phyloP scores from a whole-genome alignment of 2,329 filamentous ascomycete genomes.

The Mariannaea elegans region DNA sequence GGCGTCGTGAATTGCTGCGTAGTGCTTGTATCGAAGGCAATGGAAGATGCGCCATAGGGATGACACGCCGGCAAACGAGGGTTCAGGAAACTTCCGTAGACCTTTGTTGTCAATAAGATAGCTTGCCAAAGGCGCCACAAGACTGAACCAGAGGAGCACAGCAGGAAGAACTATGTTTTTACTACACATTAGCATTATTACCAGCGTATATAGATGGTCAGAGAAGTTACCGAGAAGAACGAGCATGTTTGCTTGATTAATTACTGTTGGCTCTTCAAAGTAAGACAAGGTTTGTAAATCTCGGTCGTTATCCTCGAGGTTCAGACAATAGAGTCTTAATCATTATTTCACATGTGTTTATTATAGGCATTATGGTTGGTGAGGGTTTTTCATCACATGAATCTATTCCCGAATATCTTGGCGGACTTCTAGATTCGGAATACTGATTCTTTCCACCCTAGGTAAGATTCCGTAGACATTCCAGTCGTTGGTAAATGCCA shows the following conservation, averaged over 20 bases:
- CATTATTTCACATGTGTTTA: too few species aligned
- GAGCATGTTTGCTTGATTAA: neutral
- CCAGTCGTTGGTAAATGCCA: neutral
- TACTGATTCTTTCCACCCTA: neutral
- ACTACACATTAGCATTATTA: neutral
- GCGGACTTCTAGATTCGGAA: neutral
- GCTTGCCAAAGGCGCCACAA: neutral
- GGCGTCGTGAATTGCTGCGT: constrained; percentile 3
- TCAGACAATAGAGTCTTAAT: neutral
- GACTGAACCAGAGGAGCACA: neutral
- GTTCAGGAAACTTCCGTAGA: constrained; percentile 8
- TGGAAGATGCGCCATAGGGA: constrained; percentile 14
- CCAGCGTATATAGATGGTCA: neutral
- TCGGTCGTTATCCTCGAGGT: neutral
- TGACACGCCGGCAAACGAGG: constrained; percentile 2
- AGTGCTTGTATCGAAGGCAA: constrained; percentile 3
- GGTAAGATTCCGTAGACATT: neutral
- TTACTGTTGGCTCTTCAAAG: neutral
- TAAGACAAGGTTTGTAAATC: neutral
- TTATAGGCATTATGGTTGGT: too few species aligned
- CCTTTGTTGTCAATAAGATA: neutral
- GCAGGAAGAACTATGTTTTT: neutral
- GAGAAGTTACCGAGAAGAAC: neutral
- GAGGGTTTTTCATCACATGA: neutral
- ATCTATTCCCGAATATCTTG: neutral